phyloP scores from a whole-genome alignment of 768 basidiomycete species.

The Boletus speciosus region DNA sequence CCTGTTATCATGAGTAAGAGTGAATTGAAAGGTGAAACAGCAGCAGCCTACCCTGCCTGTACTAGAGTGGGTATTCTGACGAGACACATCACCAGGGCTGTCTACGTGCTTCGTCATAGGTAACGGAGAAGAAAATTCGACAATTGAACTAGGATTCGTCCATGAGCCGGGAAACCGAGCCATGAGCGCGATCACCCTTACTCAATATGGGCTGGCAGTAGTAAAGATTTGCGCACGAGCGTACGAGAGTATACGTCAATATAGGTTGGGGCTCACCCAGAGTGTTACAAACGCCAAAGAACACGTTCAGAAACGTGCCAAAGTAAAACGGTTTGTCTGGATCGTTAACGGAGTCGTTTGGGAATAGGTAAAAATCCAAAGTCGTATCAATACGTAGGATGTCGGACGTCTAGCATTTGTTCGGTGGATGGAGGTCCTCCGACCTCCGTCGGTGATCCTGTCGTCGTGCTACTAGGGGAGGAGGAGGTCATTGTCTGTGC shows the following conservation, averaged over 20 bases:
- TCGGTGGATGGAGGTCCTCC: too few relatives aligned
- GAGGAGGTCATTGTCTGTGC: background rate
- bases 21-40: background rate
- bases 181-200: constrained; percentile 27
- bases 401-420: background rate
- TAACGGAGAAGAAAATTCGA: constrained; percentile 36
- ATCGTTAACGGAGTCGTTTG: constrained; percentile 46
- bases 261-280: constrained; percentile 10
- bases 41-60: constrained; percentile 53
- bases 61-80: constrained; percentile 58
- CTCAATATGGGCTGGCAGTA: constrained; percentile 80
- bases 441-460: background rate
- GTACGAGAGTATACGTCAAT: background rate
- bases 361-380: constrained; percentile 65
- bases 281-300: constrained; percentile 62
- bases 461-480: background rate
- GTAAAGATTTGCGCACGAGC: constrained; percentile 63
- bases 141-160: constrained; percentile 23
- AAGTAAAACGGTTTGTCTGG: constrained; percentile 48
- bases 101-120: constrained; percentile 25
- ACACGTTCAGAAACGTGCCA: constrained; percentile 47
- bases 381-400: constrained; percentile 29
- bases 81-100: background rate
- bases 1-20: constrained; percentile 29
- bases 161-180: background rate